Conservation (phyloP, 495 filamentous ascomycete species). For the Pseudoneurospora amorphoporcata region DNA sequence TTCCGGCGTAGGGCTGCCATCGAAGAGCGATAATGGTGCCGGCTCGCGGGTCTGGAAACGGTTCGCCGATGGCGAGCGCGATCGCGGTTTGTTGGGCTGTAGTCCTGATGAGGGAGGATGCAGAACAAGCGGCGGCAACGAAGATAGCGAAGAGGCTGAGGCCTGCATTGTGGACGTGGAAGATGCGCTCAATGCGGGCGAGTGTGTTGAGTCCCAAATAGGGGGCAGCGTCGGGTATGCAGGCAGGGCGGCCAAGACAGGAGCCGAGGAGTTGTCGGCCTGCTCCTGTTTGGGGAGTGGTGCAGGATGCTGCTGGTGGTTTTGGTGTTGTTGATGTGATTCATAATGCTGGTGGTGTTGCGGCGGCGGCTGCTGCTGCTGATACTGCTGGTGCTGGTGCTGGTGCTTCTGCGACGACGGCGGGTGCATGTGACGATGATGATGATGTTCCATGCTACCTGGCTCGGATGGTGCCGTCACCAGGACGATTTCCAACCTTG, state of each 20-base stretch:
- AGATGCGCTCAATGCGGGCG: background rate
- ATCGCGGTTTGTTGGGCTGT: conserved; percentile 2
- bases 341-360: background rate
- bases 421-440: background rate
- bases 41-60: conserved; percentile 29
- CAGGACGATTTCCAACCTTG: background rate
- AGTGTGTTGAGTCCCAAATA: background rate
- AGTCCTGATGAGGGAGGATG: conserved; percentile 1
- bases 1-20: conserved; percentile 23
- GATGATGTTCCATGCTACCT: background rate
- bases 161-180: background rate
- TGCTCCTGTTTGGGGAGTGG: background rate
- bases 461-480: background rate
- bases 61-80: conserved; percentile 18
- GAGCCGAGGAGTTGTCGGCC: background rate
- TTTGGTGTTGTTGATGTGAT: background rate
- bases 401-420: conserved; percentile 6
- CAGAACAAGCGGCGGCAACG: background rate
- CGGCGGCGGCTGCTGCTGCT: background rate
- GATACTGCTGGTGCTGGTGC: conserved; percentile 11
- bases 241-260: background rate
- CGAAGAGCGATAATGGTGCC: conserved; percentile 23
- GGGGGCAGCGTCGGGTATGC: conserved; percentile 1
- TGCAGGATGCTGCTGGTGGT: background rate
- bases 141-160: background rate